Evolutionary conservation across 2,329 filamentous ascomycete genomes (phyloP), one percentile per base, ranked within the genome.

Genomic region (Colletotrichum lini): DNA sequence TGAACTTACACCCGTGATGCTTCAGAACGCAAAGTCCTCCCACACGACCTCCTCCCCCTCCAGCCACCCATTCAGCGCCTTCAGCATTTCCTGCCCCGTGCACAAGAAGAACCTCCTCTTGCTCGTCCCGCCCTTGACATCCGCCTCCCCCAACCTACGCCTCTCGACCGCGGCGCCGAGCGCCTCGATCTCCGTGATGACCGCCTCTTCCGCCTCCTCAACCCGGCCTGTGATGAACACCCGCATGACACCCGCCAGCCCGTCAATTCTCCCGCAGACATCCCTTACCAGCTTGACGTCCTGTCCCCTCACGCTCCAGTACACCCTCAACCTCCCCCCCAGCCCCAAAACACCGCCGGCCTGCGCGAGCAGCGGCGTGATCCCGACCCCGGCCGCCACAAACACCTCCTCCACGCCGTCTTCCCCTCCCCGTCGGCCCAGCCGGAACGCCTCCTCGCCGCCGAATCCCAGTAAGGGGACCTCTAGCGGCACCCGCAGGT

Each of bases 331-430:
- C 4, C 45, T n/a, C 1, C 78, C 75, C 6, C 74, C 76, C 0
- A 67, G 70, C 10, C 67, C 73, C 2, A 94, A 77, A 7, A 86
- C 80, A 0, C 82, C 83, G 0, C 77, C 76, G n/a, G 90, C 85
- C 75, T 94, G 92, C 0, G 91, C 90, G n/a, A 97, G 83, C 4
- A 96, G 75, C 2, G 94, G 94, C 38, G 94, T 97, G 72, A 97
- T 94, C 0, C 94, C 94, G 8, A 97, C 93, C 3, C 94, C 94
- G 0, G 89, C 93, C 7, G 93, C 93, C 4, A 97, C 80, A 74
- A 95, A 96, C 1, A 90, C 81, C 1, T 82, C 80, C 44, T 82
- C 73, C 40, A 72, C 72, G 9, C 77, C 68, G 0, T 65, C 68
- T 23, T 75, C 77, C 5, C 44, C 16, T n/a, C 42, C 18, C 7